Evolutionary conservation across 495 filamentous ascomycete species (phyloP), one percentile per base, ranked within the genome.

Genomic region (Xeromyces bisporus): DNA sequence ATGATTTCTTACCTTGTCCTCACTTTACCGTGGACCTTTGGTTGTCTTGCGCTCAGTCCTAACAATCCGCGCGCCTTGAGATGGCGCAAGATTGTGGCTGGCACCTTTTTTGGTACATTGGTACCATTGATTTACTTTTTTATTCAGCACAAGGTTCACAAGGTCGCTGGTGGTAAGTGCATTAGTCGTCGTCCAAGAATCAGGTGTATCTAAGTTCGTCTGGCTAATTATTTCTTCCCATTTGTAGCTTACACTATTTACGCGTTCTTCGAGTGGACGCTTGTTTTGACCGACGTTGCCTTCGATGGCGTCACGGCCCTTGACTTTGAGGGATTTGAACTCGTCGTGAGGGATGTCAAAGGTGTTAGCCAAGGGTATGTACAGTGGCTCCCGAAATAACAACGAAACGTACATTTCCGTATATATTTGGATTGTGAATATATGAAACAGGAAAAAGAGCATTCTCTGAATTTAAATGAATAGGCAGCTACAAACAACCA

Each of bases 301-400:
- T 99, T 96, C 54, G 89, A 99, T 60, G 85, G 91, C 21, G 77
- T 96, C 33, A 96, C 89, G 7, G 81, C 81, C n/a, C 56, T 94
- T 33, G 89, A 99, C 53, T 99, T 96, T 60, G 69, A 76, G 24
- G 74, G 72, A 15, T 78, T 99, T 48, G 87, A 99, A 50, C 55
- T 99, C 38, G 71, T 85, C 44, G 64, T 99, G 34, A 77, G 69
- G 53, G 89, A 99, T 64, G 65, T 82, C 24, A 85, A 85, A 55
- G 86, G 89, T 31, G 57, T 75, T 46, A 86, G 79, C 60, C 89
- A 87, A 85, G 91, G 89, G 91, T 99, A 99, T 75, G 91, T 96
- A 67, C 73, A 75, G 55, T 81, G 82, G 83, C 83, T 96, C 69
- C 91, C 91, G 41, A 80, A 75, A 21, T 21, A 68, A 67, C 26